A percentile compares a stretch with the other conserved stretches of the same genome.
phyloP scores from a whole-genome alignment of 1,284 basidiomycete species.

The Cryptococcus sp. region DNA sequence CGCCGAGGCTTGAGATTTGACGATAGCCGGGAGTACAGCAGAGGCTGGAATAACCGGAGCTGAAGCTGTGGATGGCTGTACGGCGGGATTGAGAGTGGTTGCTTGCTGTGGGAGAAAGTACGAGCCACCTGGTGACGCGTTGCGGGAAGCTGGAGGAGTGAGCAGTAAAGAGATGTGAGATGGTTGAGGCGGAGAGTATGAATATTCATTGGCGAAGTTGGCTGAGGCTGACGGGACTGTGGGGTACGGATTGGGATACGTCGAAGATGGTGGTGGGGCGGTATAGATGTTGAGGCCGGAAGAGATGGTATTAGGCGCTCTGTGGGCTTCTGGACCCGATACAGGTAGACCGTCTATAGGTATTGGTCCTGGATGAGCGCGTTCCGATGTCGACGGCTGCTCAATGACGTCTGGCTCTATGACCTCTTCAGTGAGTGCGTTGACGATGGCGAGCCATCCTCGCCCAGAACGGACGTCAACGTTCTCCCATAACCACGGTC shows the following conservation, averaged over 20 bases:
- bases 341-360: slow-evolving; percentile 9
- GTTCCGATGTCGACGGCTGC: neutral
- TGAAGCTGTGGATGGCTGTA: neutral
- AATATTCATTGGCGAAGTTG: slow-evolving; percentile 4
- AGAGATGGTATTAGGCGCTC: slow-evolving; percentile 7
- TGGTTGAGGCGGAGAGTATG: slow-evolving; percentile 38
- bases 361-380: neutral
- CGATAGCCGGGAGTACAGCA: no score
- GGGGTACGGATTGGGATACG: slow-evolving; percentile 14
- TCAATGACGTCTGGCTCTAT: slow-evolving; percentile 23
- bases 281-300: slow-evolving; percentile 5
- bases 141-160: slow-evolving; percentile 43
- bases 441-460: slow-evolving; percentile 53
- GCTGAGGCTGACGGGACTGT: neutral
- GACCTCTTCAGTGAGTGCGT: slow-evolving; percentile 51
- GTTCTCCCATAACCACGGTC: slow-evolving; percentile 52
- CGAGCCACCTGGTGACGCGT: slow-evolving; percentile 28
- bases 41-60: neutral
- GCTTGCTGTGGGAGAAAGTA: neutral
- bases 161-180: slow-evolving; percentile 34
- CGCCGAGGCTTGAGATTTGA: slow-evolving; percentile 9
- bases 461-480: slow-evolving; percentile 48
- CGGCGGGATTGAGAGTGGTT: neutral
- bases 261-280: slow-evolving; percentile 1
- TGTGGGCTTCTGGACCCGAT: slow-evolving; percentile 15